Percentiles rank a stretch among this genome's conserved stretches.
Conservation (phyloP, 2,329 filamentous ascomycete species). For the Aspergillus niger region DNA sequence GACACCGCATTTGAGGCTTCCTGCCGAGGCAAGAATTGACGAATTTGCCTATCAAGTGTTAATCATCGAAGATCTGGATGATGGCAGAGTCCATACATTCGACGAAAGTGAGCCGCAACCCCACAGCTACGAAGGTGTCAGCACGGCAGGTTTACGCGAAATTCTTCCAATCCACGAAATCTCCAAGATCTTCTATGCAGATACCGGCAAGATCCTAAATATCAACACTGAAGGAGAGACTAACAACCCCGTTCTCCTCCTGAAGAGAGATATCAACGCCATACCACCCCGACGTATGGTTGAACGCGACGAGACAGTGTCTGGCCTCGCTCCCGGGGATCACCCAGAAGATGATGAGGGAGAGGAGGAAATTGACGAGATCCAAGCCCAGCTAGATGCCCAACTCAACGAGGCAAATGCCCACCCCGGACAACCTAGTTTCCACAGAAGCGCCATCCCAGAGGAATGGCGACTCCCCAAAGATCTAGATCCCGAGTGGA, state of each 20-base stretch:
- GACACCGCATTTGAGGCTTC: constrained; percentile 27
- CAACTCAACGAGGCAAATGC: constrained; percentile 33
- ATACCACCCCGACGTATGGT: constrained; percentile 63
- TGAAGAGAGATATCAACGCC: constrained; percentile 71
- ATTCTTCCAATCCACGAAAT: constrained; percentile 71
- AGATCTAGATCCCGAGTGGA: constrained; percentile 85
- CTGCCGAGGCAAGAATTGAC: constrained; percentile 49
- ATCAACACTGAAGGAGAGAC: constrained; percentile 69
- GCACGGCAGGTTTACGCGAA: constrained; percentile 65
- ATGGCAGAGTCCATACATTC: constrained; percentile 67
- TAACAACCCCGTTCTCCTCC: constrained; percentile 71
- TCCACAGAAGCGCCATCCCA: constrained; percentile 35
- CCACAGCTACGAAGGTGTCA: constrained; percentile 62
- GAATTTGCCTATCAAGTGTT: constrained; percentile 81
- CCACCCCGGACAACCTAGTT: constrained; percentile 13
- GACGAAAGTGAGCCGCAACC: constrained; percentile 62
- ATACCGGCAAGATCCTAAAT: constrained; percentile 85
- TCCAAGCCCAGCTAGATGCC: constrained; percentile 42
- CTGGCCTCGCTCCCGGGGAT: constrained; percentile 29
- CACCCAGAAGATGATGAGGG: constrained; percentile 31
- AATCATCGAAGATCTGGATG: constrained; percentile 79
- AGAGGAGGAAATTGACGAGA: constrained; percentile 43
- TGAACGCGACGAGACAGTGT: constrained; percentile 47
- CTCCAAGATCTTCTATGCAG: constrained; percentile 90
- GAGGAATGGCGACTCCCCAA: constrained; percentile 65